Evolutionary conservation across 2,329 filamentous ascomycete species (phyloP).

Genomic region (Pyricularia grisea): DNA sequence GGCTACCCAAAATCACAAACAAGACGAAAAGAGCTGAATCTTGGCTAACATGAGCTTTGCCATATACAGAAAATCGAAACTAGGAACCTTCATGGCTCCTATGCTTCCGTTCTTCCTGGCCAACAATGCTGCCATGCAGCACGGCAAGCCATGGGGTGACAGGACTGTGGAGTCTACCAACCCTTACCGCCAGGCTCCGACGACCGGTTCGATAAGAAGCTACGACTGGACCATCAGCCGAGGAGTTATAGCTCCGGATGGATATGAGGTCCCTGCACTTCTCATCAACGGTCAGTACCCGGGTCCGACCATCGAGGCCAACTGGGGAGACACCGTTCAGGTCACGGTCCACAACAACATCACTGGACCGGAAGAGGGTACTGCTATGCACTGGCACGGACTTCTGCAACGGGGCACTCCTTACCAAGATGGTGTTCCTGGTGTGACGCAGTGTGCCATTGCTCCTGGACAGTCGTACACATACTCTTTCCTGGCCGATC

Average conservation of each 20-base stretch:
- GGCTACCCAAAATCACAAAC: no score
- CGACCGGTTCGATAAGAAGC: constrained; percentile 43
- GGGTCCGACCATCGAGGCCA: constrained; percentile 54
- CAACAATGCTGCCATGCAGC: constrained; percentile 39
- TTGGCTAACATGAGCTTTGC: background rate
- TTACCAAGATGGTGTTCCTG: constrained; percentile 43
- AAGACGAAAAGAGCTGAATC: constrained; percentile 5
- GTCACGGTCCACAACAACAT: constrained; percentile 65
- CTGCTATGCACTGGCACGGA: constrained; percentile 44
- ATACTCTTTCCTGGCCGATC: constrained; percentile 41
- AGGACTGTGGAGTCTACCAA: constrained; percentile 32
- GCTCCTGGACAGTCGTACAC: constrained; percentile 47
- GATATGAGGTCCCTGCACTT: constrained; percentile 42
- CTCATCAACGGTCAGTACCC: constrained; percentile 58
- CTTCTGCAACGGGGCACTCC: constrained; percentile 38
- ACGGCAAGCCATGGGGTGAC: constrained; percentile 43
- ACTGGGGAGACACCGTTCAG: constrained; percentile 54
- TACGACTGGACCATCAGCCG: constrained; percentile 46
- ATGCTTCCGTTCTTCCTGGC: constrained; percentile 32
- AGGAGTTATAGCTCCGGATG: constrained; percentile 43
- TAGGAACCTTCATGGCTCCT: constrained; percentile 28
- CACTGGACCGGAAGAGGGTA: constrained; percentile 32
- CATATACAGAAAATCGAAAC: constrained; percentile 24
- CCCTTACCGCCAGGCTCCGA: constrained; percentile 37
- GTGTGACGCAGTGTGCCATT: constrained; percentile 55